These are phyloP conservation scores for Singerocomus rubriflavus DNA, from an alignment of 1,284 basidiomycete species.

Conservation along the genomic window DNA sequence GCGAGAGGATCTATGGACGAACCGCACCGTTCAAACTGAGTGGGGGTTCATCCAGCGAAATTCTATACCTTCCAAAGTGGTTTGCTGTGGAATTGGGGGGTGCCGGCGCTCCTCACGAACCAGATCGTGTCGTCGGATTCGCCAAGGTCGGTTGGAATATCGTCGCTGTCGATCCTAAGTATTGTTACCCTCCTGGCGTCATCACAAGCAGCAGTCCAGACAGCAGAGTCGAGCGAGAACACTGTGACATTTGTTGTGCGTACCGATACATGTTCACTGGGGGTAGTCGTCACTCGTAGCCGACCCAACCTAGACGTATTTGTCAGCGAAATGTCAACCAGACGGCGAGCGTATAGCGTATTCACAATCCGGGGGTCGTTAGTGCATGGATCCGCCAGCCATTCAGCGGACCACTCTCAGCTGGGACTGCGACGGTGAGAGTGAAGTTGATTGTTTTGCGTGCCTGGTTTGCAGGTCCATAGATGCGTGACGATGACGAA, in stretches of 20 bases:
- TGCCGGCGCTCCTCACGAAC: slow-evolving; percentile 12
- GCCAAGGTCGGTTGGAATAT: background rate
- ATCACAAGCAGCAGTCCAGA: background rate
- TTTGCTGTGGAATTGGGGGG: background rate
- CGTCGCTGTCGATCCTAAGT: slow-evolving; percentile 16
- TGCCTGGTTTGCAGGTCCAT: background rate
- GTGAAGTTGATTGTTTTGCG: slow-evolving; percentile 45
- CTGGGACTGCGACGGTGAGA: slow-evolving; percentile 62
- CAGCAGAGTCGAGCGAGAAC: slow-evolving; percentile 19
- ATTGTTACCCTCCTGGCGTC: background rate
- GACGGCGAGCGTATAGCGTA: background rate
- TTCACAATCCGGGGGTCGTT: slow-evolving; percentile 58
- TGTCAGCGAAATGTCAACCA: background rate
- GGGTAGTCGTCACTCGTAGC: slow-evolving; percentile 17
- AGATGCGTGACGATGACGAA: background rate
- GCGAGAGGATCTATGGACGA: slow-evolving; percentile 6
- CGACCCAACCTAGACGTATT: slow-evolving; percentile 23
- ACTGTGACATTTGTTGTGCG: slow-evolving; percentile 26
- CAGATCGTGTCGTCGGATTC: background rate
- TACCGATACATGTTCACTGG: slow-evolving; percentile 6
- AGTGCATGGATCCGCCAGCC: slow-evolving; percentile 62
- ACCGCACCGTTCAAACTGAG: background rate
- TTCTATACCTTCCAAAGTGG: slow-evolving; percentile 25
- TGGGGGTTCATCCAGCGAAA: background rate
- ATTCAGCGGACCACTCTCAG: slow-evolving; percentile 61